A percentile compares a stretch with the other conserved stretches of the same genome.
Conservation (phyloP, 164 flowering plant species). For the Tetracentron sinense region DNA sequence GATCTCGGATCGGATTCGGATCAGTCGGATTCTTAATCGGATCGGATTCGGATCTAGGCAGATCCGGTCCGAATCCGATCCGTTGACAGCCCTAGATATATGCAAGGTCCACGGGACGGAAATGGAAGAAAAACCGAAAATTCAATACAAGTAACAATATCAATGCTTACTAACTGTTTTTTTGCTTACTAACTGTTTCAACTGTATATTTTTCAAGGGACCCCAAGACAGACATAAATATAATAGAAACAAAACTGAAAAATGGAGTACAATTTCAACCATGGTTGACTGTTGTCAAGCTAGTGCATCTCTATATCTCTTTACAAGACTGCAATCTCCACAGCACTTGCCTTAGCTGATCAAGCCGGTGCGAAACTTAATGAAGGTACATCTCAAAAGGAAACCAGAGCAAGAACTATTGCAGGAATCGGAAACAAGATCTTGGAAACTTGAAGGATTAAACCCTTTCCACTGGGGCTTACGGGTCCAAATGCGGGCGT, state of each 20-base stretch:
- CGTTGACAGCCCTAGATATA: too few species aligned
- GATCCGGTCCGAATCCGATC: too few species aligned
- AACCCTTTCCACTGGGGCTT: constrained; percentile 27
- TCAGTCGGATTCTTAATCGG: too few species aligned
- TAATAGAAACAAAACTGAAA: background rate
- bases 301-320: constrained; percentile 10
- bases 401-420: constrained; percentile 15
- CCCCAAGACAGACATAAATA: background rate
- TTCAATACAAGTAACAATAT: too few species aligned
- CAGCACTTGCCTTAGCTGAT: constrained; percentile 1
- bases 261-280: constrained; percentile 7
- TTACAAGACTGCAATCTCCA: constrained; percentile 12
- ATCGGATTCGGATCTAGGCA: too few species aligned
- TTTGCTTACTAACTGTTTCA: too few species aligned
- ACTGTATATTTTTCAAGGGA: background rate
- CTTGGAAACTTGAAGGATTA: constrained; percentile 20
- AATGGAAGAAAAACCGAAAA: too few species aligned
- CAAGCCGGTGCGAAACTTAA: constrained; percentile 12
- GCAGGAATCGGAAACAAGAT: constrained; percentile 15
- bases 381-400: constrained; percentile 7
- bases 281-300: constrained; percentile 10
- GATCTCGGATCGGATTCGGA: too few species aligned
- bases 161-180: too few species aligned
- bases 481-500: constrained; percentile 44
- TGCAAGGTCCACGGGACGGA: too few species aligned